Evolutionary conservation across 768 basidiomycete species (phyloP).

Genomic region (Grammothele lineata): DNA sequence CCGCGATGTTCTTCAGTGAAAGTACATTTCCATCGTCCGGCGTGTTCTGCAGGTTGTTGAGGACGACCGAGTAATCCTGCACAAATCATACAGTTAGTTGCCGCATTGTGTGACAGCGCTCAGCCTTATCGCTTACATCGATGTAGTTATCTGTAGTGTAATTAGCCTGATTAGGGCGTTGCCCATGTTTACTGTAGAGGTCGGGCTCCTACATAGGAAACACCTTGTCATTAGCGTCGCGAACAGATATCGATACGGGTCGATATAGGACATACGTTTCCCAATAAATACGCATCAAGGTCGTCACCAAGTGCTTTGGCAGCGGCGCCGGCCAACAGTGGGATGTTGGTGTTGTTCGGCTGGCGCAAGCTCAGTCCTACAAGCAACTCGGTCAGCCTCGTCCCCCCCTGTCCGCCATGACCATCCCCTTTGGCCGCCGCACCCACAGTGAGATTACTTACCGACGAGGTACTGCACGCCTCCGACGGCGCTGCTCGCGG

Average conservation of each 20-base stretch:
- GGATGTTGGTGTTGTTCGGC: slow-evolving; percentile 33
- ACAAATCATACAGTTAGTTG: slow-evolving; percentile 1
- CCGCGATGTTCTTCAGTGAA: slow-evolving; percentile 36
- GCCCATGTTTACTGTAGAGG: slow-evolving; percentile 43
- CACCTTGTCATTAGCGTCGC: neutral
- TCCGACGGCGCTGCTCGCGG: slow-evolving; percentile 29
- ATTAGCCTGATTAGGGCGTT: slow-evolving; percentile 39
- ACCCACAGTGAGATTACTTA: slow-evolving; percentile 12
- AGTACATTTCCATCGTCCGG: slow-evolving; percentile 38
- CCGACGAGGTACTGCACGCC: slow-evolving; percentile 31
- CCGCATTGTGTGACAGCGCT: too few species aligned
- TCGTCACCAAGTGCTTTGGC: slow-evolving; percentile 32
- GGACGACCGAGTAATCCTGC: slow-evolving; percentile 40
- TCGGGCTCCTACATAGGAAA: slow-evolving; percentile 47
- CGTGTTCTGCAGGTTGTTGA: slow-evolving; percentile 32
- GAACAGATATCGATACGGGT: too few species aligned
- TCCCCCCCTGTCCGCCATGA: too few species aligned
- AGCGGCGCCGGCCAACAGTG: slow-evolving; percentile 31
- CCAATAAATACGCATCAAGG: slow-evolving; percentile 44
- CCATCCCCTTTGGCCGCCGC: neutral
- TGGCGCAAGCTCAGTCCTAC: slow-evolving; percentile 41
- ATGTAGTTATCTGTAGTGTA: slow-evolving; percentile 46
- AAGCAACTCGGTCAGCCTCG: neutral
- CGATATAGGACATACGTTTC: slow-evolving; percentile 36
- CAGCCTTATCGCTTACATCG: slow-evolving; percentile 36